These are phyloP conservation scores for Mucor sp. DNA, from an alignment of 371 early-diverging fungal genomes.

Conservation along the genomic window DNA sequence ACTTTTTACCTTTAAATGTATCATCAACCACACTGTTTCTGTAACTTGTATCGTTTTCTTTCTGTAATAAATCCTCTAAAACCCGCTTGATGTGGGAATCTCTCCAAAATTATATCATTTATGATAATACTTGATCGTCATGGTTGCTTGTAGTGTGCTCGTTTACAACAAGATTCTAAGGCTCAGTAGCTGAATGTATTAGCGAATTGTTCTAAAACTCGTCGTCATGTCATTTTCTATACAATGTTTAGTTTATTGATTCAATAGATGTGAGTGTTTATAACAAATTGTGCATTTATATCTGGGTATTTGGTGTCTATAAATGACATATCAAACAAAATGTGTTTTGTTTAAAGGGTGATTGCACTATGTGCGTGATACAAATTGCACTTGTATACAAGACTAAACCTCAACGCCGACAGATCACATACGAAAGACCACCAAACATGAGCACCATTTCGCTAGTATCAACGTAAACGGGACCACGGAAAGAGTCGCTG, in stretches of 20 bases:
- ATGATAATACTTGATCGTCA: too few relatives aligned
- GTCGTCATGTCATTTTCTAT: neutral
- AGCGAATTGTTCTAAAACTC: neutral
- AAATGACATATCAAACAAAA: neutral
- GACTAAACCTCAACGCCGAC: neutral
- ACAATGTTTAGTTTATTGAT: neutral
- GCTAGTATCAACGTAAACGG: conserved; percentile 15
- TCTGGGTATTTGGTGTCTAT: neutral
- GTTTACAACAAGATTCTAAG: neutral
- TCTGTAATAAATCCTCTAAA: neutral
- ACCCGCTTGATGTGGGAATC: neutral
- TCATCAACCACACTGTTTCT: neutral
- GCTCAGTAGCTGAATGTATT: neutral
- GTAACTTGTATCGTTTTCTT: neutral
- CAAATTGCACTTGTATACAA: neutral
- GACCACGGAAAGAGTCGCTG: neutral
- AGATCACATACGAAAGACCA: conserved; percentile 1
- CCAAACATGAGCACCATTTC: conserved; percentile 10
- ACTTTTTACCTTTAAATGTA: neutral
- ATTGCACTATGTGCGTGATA: neutral
- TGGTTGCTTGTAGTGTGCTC: neutral
- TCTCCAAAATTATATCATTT: neutral
- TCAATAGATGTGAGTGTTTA: neutral
- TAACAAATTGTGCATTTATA: neutral
- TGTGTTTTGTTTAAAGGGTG: neutral